These are phyloP conservation scores for Whalleya microplaca DNA, from an alignment of 2,329 filamentous ascomycete species.

Conservation along the genomic window DNA sequence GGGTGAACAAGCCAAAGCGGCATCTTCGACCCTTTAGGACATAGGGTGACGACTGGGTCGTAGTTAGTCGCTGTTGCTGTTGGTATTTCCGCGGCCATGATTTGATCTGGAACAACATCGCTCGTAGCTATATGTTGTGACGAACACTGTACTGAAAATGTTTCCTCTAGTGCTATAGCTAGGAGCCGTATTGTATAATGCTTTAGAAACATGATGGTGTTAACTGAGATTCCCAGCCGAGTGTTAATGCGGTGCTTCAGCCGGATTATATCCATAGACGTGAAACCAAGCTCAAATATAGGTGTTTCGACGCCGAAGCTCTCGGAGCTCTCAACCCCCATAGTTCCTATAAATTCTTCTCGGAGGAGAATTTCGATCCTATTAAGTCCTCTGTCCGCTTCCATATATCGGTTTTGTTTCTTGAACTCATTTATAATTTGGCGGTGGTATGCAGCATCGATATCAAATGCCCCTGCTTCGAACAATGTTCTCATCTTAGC, in stretches of 20 bases:
- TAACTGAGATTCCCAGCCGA: conserved; percentile 34
- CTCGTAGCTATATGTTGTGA: too few relatives aligned
- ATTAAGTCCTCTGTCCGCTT: not conserved
- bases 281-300: conserved; percentile 41
- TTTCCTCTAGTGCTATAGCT: conserved; percentile 26
- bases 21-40: conserved; percentile 34
- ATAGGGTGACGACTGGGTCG: conserved; percentile 36
- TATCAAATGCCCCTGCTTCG: conserved; percentile 7
- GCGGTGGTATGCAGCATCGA: not conserved
- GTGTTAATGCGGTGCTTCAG: conserved; percentile 42
- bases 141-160: too few relatives aligned
- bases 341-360: conserved; percentile 2
- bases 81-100: too few relatives aligned
- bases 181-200: conserved; percentile 37
- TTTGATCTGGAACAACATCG: too few relatives aligned
- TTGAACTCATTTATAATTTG: not conserved
- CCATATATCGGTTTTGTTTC: not conserved
- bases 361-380: too few relatives aligned
- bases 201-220: conserved; percentile 42
- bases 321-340: conserved; percentile 5
- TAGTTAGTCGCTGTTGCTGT: not conserved
- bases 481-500: conserved; percentile 4
- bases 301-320: conserved; percentile 7
- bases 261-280: conserved; percentile 46
- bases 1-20: conserved; percentile 48